Percentiles rank a stretch among this genome's conserved stretches.
phyloP scores from a whole-genome alignment of 1,139 yeast species.

The Arxiozyma bovina region DNA sequence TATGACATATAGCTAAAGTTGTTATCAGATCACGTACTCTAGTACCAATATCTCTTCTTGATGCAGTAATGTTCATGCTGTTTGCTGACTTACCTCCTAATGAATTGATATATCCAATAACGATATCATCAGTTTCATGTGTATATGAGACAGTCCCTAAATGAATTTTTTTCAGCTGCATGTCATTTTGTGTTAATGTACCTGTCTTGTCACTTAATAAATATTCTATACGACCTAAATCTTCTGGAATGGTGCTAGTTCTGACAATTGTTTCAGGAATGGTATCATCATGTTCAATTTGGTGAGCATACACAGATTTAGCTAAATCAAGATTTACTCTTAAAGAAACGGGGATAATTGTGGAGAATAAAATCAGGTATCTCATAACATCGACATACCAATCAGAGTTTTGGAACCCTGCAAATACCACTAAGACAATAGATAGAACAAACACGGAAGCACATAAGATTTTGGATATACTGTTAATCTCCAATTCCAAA shows the following conservation, averaged over 20 bases:
- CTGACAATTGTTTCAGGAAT: constrained; percentile 87
- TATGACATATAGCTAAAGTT: constrained; percentile 87
- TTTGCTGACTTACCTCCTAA: constrained; percentile 10
- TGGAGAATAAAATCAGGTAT: constrained; percentile 81
- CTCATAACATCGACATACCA: constrained; percentile 92
- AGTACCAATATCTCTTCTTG: constrained; percentile 58
- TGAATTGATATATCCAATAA: constrained; percentile 52
- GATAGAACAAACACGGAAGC: constrained; percentile 75
- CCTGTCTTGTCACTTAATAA: constrained; percentile 93
- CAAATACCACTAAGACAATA: constrained; percentile 64
- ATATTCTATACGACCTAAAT: constrained; percentile 90
- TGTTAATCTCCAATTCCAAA: constrained; percentile 83
- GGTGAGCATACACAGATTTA: constrained; percentile 90
- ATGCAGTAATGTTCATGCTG: constrained; percentile 27
- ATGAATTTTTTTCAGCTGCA: constrained; percentile 91
- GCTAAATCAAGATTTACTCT: constrained; percentile 93
- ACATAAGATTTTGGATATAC: constrained; percentile 79
- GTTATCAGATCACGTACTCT: constrained; percentile 72
- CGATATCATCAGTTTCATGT: constrained; percentile 86
- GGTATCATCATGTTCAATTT: constrained; percentile 76
- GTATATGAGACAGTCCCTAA: constrained; percentile 89
- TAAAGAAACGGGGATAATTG: constrained; percentile 91
- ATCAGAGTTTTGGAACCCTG: constrained; percentile 56
- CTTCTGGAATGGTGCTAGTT: constrained; percentile 97
- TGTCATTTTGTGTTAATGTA: constrained; percentile 93